Evolutionary conservation across 495 filamentous ascomycete species (phyloP).

Genomic region (Oleoguttula mirabilis): DNA sequence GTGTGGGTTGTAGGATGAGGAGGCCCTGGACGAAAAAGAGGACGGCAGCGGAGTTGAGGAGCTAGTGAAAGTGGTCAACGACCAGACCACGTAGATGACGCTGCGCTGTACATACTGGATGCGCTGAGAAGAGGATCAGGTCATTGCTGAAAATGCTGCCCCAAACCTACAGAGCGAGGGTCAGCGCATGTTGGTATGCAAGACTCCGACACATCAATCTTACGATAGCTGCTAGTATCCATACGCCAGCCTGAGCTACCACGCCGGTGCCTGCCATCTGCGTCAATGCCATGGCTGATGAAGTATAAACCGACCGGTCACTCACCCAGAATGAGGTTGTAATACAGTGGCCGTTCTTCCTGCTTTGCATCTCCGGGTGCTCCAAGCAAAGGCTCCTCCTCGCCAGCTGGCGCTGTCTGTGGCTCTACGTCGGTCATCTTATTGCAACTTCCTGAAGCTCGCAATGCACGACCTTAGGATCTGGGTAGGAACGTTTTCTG

Average conservation of each 20-base stretch:
- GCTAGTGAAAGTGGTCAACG: constrained; percentile 24
- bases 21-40: constrained; percentile 65
- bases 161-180: constrained; percentile 42
- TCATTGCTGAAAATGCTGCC: constrained; percentile 53
- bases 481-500: no score
- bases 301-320: no score
- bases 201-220: no score
- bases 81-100: background rate
- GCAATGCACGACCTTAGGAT: no score
- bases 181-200: background rate
- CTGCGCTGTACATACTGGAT: constrained; percentile 48
- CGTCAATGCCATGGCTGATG: constrained; percentile 1
- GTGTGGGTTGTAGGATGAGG: constrained; percentile 80
- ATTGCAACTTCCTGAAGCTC: no score
- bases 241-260: constrained; percentile 54
- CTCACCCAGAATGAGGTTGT: constrained; percentile 68
- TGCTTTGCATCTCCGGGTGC: constrained; percentile 55
- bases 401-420: constrained; percentile 4
- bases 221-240: no score
- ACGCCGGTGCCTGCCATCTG: constrained; percentile 48
- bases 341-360: constrained; percentile 46
- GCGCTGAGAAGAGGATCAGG: constrained; percentile 65
- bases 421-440: constrained; percentile 12
- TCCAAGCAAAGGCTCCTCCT: constrained; percentile 18
- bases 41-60: constrained; percentile 65